Base-by-base conservation (phyloP, 1,139 yeast genomes). In the Williopsis jadinii region DNA sequence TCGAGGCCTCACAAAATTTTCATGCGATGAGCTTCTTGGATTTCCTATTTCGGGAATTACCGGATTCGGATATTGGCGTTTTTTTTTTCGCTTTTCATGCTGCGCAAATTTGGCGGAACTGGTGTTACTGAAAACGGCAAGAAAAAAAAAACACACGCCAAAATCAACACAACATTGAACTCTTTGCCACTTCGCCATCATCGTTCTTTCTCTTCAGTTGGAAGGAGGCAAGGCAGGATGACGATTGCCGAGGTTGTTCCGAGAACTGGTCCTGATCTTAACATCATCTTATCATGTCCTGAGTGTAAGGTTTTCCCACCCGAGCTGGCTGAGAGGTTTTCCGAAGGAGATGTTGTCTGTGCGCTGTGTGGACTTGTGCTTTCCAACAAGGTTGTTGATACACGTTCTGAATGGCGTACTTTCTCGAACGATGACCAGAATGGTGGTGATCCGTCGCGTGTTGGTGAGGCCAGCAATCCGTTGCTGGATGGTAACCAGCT, bases 361-460 rank as follows among this genome's bases (percentile, higher is more conserved):
- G 97, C 96, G 10, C 75, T 90, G 53, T 92, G 98, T 68, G 98
- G 97, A 19, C 70, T 92, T 46, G 98, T 92, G 3, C 73, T 92
- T 28, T 87, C 95, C 53, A 95, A 88, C 60, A 72, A 95, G 50
- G 84, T 92, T 41, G 95, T 92, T 30, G 98, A 92, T 59, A 90
- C 96, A 6, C 73, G 98, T 53, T 86, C 96, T 2, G 98, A 92
- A 70, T 92, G 98, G 98, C 85, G 98, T 70, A 92, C 98, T 2
- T 92, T 92, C 64, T 79, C 84, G 49, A 92, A 92, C 61, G 98
- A 92, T 62, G 98, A 92, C 61, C 97, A 90, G 64, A 94, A 92
- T 52, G 95, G 95, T 54, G 97, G 88, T 60, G 98, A 92, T 62
- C 98, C 98, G 4, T 83, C 95, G 54, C 97, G 98, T 84, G 98